phyloP scores from a whole-genome alignment of 2,329 filamentous ascomycete species.

The Penicillium italicum region DNA sequence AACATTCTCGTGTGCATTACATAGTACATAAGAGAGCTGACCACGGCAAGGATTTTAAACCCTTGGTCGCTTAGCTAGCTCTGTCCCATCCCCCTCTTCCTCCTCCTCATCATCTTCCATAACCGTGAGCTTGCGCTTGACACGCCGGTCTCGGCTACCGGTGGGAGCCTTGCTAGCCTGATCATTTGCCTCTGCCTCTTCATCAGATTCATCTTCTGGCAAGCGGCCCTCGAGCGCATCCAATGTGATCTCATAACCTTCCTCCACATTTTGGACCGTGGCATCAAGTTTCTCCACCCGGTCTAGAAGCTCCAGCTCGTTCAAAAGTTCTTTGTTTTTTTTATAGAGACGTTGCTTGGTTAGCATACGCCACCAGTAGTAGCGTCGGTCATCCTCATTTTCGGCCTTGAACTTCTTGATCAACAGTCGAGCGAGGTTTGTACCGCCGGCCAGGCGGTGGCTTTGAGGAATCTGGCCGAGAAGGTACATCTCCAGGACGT shows the following conservation, averaged over 20 bases:
- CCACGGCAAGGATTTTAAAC: slow-evolving; percentile 15
- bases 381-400: slow-evolving; percentile 56
- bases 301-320: slow-evolving; percentile 57
- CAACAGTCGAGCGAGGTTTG: slow-evolving; percentile 51
- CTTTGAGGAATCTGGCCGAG: slow-evolving; percentile 53
- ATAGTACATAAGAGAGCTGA: slow-evolving; percentile 2
- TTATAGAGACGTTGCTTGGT: slow-evolving; percentile 61
- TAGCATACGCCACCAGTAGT: slow-evolving; percentile 64
- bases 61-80: slow-evolving; percentile 34
- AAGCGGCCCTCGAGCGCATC: slow-evolving; percentile 29
- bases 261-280: slow-evolving; percentile 55
- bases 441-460: slow-evolving; percentile 47
- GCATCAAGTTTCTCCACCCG: slow-evolving; percentile 58
- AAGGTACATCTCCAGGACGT: slow-evolving; percentile 61
- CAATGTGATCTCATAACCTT: slow-evolving; percentile 57
- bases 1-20: neutral
- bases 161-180: slow-evolving; percentile 1
- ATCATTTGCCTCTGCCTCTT: slow-evolving; percentile 1
- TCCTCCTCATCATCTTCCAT: slow-evolving; percentile 27
- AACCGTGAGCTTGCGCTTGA: slow-evolving; percentile 24
- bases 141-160: slow-evolving; percentile 11
- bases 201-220: slow-evolving; percentile 11
- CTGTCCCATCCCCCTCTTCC: slow-evolving; percentile 24
- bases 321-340: slow-evolving; percentile 57
- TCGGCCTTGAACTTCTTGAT: slow-evolving; percentile 46